These are phyloP conservation scores for Chalara sp. DNA, from an alignment of 2,329 filamentous ascomycete genomes.

Conservation along the genomic window DNA sequence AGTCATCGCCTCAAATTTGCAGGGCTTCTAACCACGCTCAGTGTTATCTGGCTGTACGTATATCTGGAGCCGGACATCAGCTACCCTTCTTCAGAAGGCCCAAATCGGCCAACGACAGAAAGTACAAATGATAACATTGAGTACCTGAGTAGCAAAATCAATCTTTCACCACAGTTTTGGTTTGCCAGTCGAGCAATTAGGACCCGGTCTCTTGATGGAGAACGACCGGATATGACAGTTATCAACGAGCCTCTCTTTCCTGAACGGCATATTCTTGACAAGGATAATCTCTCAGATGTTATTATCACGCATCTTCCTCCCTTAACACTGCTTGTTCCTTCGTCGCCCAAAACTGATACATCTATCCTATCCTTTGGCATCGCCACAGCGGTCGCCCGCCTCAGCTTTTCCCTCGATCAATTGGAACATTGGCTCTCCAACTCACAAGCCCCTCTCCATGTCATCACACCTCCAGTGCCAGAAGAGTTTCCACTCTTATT, in stretches of 20 bases:
- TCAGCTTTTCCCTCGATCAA: conserved; percentile 15
- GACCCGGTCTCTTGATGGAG: not conserved
- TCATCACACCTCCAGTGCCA: conserved; percentile 12
- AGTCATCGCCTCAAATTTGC: not conserved
- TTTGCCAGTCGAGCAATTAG: not conserved
- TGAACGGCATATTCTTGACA: not conserved
- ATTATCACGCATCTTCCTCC: not conserved
- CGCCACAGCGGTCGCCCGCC: conserved; percentile 14
- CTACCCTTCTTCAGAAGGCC: not conserved
- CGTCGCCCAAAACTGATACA: conserved; percentile 12
- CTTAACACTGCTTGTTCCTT: conserved; percentile 5
- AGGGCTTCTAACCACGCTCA: not conserved
- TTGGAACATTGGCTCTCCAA: conserved; percentile 20
- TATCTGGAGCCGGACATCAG: not conserved
- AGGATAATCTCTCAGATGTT: not conserved
- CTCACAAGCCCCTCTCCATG: conserved; percentile 11
- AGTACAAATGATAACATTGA: not conserved
- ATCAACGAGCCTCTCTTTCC: conserved; percentile 1
- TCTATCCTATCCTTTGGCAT: conserved; percentile 20
- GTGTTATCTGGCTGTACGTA: not conserved
- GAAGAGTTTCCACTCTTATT: conserved; percentile 1
- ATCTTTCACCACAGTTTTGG: not conserved
- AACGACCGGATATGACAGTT: not conserved
- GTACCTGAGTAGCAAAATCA: not conserved
- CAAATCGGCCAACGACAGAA: not conserved